Conservation (phyloP, 1,284 basidiomycete species). For the Ustilago hordei region DNA sequence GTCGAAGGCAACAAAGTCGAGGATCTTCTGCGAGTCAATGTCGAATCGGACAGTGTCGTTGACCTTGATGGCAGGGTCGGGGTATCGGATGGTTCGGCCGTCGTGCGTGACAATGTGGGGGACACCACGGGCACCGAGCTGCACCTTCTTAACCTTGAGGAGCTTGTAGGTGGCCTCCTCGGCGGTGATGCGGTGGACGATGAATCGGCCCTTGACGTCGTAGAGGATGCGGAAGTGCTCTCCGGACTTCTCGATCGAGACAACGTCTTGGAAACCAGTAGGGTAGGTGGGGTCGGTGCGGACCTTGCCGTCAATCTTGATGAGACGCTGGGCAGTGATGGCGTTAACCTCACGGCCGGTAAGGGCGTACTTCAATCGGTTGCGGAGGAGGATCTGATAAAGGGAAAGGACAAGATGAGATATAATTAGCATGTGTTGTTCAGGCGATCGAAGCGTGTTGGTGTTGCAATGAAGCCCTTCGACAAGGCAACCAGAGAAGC, state of each 20-base stretch:
- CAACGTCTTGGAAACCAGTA: slow-evolving; percentile 96
- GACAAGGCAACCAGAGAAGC: neutral
- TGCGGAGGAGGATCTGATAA: slow-evolving; percentile 86
- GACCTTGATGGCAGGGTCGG: slow-evolving; percentile 93
- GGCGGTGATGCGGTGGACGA: slow-evolving; percentile 98
- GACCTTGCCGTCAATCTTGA: slow-evolving; percentile 99
- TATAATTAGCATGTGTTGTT: slow-evolving; percentile 13
- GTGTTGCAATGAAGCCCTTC: neutral
- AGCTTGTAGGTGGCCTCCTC: slow-evolving; percentile 99
- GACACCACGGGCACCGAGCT: slow-evolving; percentile 92
- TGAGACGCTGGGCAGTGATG: slow-evolving; percentile 94
- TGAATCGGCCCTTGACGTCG: slow-evolving; percentile 98
- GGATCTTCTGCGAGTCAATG: slow-evolving; percentile 93
- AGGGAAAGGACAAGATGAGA: neutral
- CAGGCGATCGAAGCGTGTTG: neutral
- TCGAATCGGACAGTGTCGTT: slow-evolving; percentile 99
- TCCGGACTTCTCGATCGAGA: slow-evolving; percentile 97
- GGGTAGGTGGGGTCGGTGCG: slow-evolving; percentile 98
- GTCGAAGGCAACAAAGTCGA: slow-evolving; percentile 94
- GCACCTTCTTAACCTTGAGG: slow-evolving; percentile 92
- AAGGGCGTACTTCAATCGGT: slow-evolving; percentile 98
- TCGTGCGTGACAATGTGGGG: slow-evolving; percentile 99
- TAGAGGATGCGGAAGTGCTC: slow-evolving; percentile 99
- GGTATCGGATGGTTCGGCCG: slow-evolving; percentile 99
- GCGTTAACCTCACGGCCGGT: slow-evolving; percentile 94